Evolutionary conservation across 73 alveolate genomes (phyloP).

Genomic region (Paramecium octaurelia): DNA sequence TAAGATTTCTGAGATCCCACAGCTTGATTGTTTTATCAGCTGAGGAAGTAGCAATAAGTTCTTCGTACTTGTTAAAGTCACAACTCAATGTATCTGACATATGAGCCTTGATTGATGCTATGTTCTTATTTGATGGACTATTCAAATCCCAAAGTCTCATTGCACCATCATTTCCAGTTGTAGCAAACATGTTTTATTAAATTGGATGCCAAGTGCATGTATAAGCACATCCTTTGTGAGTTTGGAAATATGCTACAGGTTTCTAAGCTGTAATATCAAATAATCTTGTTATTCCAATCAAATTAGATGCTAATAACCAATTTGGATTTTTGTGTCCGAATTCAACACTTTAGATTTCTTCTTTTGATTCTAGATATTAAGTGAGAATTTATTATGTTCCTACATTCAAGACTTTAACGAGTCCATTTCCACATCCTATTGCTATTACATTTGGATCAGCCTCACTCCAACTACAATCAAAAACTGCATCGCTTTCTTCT

Average conservation of each 20-base stretch:
- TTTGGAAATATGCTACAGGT: slow-evolving; percentile 25
- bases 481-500: slow-evolving; percentile 78
- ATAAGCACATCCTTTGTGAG: slow-evolving; percentile 53
- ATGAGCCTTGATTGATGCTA: slow-evolving; percentile 85
- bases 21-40: slow-evolving; percentile 83
- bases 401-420: slow-evolving; percentile 74
- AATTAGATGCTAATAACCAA: slow-evolving; percentile 39
- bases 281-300: slow-evolving; percentile 48
- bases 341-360: slow-evolving; percentile 49
- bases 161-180: slow-evolving; percentile 87
- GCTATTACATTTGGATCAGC: slow-evolving; percentile 80
- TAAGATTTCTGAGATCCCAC: slow-evolving; percentile 72
- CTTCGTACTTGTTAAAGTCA: slow-evolving; percentile 93
- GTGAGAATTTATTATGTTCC: slow-evolving; percentile 37
- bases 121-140: slow-evolving; percentile 72
- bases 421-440: slow-evolving; percentile 90
- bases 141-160: slow-evolving; percentile 91
- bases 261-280: slow-evolving; percentile 55
- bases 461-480: slow-evolving; percentile 90
- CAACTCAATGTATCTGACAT: slow-evolving; percentile 80
- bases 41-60: slow-evolving; percentile 86
- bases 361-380: slow-evolving; percentile 8
- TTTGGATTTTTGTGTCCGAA: slow-evolving; percentile 44
- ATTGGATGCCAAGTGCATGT: slow-evolving; percentile 66
- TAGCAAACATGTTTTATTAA: slow-evolving; percentile 65